Evolutionary conservation across 208 protist genomes (phyloP).

Genomic region (Angomonas ambiguus): DNA sequence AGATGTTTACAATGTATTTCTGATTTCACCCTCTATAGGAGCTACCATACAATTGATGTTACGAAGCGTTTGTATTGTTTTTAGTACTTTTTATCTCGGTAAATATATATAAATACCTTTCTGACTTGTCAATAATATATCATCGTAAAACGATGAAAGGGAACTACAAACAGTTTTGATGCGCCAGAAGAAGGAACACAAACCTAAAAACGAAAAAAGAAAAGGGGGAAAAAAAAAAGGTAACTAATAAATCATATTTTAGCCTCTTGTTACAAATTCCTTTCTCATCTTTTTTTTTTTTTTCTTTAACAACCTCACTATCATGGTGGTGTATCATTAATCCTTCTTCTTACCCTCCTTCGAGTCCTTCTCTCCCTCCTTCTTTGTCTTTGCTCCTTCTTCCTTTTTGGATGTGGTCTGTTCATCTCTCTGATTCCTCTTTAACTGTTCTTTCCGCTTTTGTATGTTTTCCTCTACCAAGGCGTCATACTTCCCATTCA

Average conservation of each 20-base stretch:
- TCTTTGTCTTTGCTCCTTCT: conserved; percentile 8
- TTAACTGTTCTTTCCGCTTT: conserved; percentile 31
- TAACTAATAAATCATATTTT: too few species aligned
- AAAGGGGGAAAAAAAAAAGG: conserved; percentile 7
- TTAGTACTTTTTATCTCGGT: not conserved
- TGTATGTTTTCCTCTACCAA: conserved; percentile 75
- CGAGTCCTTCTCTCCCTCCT: not conserved
- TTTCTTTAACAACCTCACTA: not conserved
- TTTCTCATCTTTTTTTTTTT: conserved; percentile 4
- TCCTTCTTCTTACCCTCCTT: conserved; percentile 12
- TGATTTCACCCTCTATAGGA: too few species aligned
- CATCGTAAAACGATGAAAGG: not conserved
- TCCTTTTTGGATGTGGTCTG: conserved; percentile 13
- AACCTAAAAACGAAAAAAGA: not conserved
- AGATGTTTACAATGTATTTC: too few species aligned
- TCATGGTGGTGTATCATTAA: not conserved
- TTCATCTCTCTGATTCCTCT: conserved; percentile 13
- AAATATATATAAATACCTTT: not conserved
- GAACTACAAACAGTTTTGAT: conserved; percentile 4
- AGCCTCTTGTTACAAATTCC: too few species aligned
- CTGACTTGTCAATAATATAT: not conserved
- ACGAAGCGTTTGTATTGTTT: conserved; percentile 20
- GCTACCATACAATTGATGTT: too few species aligned
- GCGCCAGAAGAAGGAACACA: too few species aligned
- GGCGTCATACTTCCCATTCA: conserved; percentile 77